Evolutionary conservation across 495 filamentous ascomycete species (phyloP), one percentile per base, ranked within the genome.

Genomic region (Penicillium riverlandense): DNA sequence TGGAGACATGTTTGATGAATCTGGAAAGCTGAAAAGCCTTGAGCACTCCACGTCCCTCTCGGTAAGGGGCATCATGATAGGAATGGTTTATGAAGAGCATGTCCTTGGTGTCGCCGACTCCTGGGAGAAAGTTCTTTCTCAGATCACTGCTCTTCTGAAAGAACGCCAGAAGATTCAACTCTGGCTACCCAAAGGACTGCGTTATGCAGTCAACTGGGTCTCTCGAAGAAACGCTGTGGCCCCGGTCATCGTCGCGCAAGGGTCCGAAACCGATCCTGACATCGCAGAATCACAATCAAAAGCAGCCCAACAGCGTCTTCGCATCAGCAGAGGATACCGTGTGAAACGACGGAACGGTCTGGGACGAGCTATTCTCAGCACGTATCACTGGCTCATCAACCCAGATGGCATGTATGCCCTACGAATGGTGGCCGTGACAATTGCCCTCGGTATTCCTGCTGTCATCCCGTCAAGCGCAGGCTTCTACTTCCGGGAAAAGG

Each of bases 401-500:
- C 69, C 58, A 1, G 57, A 68, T 4, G 66, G 64, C 1, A 41
- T 71, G 37, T 70, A 57, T 40, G 68, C 58, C 2, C 29, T 71
- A 45, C 59, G 66, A 1, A 54, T 69, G 48, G 68, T 70, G 2
- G 40, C 61, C 27, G 58, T 72, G 7, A 70, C 67, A 1, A 57
- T 72, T n/a, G 67, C 69, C 5, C 57, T 70, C 10, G 53, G 45
- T 6, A 63, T 74, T 11, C 58, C 66, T 4, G 63, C 58, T 2
- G 66, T 55, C 0, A 60, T 74, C 11, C 69, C 69, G 0, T 44
- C 48, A 14, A 64, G 55, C 28, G 66, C 70, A 11, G 63, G 70
- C 2, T 72, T 74, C 40, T 74, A 60, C 40, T 74, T 65, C 33
- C 60, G 67, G 6, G 61, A 72, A 39, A 71, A 68, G 41, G 69